These are phyloP conservation scores for Cyberlindnera euphorbiae DNA, from an alignment of 805 yeast genomes.

Conservation along the genomic window DNA sequence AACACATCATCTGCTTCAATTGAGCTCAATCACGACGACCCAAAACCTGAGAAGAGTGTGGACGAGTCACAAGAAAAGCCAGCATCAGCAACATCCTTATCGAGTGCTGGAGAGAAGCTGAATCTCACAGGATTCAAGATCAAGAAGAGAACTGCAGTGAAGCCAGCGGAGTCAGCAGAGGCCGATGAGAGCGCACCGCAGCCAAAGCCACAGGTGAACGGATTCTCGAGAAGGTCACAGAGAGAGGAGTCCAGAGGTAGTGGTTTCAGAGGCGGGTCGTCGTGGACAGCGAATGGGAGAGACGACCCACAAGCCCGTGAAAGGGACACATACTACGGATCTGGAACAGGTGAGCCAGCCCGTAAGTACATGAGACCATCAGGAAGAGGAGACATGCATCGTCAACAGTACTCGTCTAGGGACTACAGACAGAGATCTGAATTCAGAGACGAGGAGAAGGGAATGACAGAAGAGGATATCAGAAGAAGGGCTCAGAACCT, in stretches of 20 bases:
- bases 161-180: background rate
- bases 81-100: too few species aligned
- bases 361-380: slow-evolving; percentile 15
- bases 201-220: slow-evolving; percentile 4
- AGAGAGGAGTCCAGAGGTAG: background rate
- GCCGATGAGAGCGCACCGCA: background rate
- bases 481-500: slow-evolving; percentile 20
- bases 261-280: too few species aligned
- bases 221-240: slow-evolving; percentile 10
- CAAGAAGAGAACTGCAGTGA: slow-evolving; percentile 13
- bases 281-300: too few species aligned
- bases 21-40: too few species aligned
- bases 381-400: slow-evolving; percentile 14
- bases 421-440: slow-evolving; percentile 6
- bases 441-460: slow-evolving; percentile 1
- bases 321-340: slow-evolving; percentile 2
- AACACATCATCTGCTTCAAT: too few species aligned
- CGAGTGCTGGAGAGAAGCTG: background rate
- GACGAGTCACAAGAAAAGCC: too few species aligned
- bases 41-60: background rate
- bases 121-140: slow-evolving; percentile 7
- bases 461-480: slow-evolving; percentile 6
- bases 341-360: slow-evolving; percentile 6
- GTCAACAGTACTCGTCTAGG: background rate
- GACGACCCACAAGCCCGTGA: background rate